A percentile compares a stretch with the other conserved stretches of the same genome.
Conservation (phyloP, 305 asterid species). For the Fraxinus nigra region DNA sequence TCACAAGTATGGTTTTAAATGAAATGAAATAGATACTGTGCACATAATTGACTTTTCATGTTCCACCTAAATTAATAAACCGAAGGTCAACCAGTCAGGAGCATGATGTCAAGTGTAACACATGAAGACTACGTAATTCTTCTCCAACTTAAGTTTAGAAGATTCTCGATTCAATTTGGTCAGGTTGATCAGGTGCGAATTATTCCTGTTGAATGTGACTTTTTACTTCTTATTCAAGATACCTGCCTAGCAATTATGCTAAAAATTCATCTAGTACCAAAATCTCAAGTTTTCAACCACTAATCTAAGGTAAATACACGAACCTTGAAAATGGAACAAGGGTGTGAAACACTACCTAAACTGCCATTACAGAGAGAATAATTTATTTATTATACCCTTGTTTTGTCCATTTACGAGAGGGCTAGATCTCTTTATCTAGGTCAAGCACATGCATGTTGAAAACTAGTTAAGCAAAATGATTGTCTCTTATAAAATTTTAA, state of each 20-base stretch:
- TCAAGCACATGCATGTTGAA: background rate
- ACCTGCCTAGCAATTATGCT: background rate
- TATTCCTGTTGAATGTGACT: background rate
- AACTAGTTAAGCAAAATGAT: background rate
- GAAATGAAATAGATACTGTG: background rate
- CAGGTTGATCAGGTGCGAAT: background rate
- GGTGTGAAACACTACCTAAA: background rate
- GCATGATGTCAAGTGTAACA: background rate
- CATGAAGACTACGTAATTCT: background rate
- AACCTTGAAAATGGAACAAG: background rate
- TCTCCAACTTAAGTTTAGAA: background rate
- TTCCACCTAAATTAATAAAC: background rate
- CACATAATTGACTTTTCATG: background rate
- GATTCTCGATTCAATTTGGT: background rate
- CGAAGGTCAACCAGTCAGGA: background rate
- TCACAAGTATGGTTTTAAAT: background rate
- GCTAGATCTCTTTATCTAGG: background rate
- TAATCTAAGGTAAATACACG: background rate
- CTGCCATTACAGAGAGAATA: background rate
- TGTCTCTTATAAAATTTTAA: background rate
- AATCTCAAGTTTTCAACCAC: background rate
- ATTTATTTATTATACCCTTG: background rate
- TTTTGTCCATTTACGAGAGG: background rate
- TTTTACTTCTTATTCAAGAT: background rate
- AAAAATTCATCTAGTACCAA: background rate